Base-by-base conservation (phyloP, 768 basidiomycete species). In the Suillus hirtellus region DNA sequence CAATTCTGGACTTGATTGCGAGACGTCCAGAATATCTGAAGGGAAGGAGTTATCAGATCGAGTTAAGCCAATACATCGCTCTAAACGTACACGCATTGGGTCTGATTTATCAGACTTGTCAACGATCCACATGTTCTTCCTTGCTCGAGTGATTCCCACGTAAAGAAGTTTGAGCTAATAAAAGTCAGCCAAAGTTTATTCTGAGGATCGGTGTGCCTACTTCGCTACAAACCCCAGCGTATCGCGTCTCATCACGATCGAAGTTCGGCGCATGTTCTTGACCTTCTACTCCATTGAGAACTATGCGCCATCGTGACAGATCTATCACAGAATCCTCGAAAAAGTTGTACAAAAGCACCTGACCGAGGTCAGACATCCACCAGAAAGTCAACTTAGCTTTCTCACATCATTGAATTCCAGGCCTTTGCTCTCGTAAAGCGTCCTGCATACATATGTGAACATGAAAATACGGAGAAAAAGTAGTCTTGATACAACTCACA, bases 301-400 rank as follows among this genome's bases (percentile, higher is more conserved):
- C 74, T 1, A 88, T 77, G 10, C 86, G 78, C 89, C 89, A 91
- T 54, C 86, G 85, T 0, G 82, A 72, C 1, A 71, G 62, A 46
- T 81, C 81, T 2, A 83, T 73, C 0, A 69, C 66, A 0, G 90
- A 92, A 66, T 89, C 87, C 31, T 84, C 80, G 67, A 92, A 92
- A 73, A 91, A 91, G 65, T 92, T 86, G 67, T 87, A 91, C 12
- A 92, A 68, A 3, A 92, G 77, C 4, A 92, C 89, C 89, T 90
- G 62, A 24, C 11, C 21, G 34, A 2, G 10, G 40, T 66, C 21
- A 66, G 58, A 62, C 64, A 0, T 38, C 2, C 31, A 37, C 2
- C 9, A 5, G 4, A 2, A 14, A 7, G 15, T 7, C 9, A 10
- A 4, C 8, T 10, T 4, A 42, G 35, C 6, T 37, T 9, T 6